Conservation (phyloP, 2,329 filamentous ascomycete species). For the Cryphonectria parasitica region DNA sequence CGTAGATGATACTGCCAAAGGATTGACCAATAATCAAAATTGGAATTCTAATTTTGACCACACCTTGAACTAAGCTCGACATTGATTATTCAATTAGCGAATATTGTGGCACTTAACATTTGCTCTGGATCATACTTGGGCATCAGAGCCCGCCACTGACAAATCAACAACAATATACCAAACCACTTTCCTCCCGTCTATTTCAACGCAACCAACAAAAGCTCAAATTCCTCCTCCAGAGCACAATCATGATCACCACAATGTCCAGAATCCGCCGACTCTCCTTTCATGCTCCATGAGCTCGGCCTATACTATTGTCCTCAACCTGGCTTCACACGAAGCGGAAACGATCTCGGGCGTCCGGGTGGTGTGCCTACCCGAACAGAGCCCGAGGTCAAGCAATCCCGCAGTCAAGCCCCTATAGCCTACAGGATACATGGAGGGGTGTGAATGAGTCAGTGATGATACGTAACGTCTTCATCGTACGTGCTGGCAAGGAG, state of each 20-base stretch:
- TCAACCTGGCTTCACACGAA: background rate
- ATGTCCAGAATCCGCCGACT: too few species aligned
- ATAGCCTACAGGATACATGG: background rate
- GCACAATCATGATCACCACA: too few species aligned
- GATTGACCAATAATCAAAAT: too few species aligned
- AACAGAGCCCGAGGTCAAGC: background rate
- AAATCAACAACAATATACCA: background rate
- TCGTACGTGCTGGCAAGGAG: background rate
- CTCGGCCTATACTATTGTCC: background rate
- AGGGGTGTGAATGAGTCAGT: background rate
- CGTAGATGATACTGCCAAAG: too few species aligned
- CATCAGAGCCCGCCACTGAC: background rate
- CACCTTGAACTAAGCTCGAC: too few species aligned
- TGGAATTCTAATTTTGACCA: too few species aligned
- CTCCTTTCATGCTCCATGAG: too few species aligned
- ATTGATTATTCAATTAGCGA: background rate
- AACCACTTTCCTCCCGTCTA: background rate
- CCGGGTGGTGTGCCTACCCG: background rate
- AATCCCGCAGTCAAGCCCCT: background rate
- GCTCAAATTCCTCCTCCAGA: too few species aligned
- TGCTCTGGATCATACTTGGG: background rate
- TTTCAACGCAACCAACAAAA: background rate
- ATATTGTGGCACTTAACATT: background rate
- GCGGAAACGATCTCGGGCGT: background rate
- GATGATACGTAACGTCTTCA: background rate